Percentiles rank a stretch among this genome's conserved stretches.
Evolutionary conservation across 352 stramenopile species (phyloP).

Genomic region (Lagenidium giganteum): DNA sequence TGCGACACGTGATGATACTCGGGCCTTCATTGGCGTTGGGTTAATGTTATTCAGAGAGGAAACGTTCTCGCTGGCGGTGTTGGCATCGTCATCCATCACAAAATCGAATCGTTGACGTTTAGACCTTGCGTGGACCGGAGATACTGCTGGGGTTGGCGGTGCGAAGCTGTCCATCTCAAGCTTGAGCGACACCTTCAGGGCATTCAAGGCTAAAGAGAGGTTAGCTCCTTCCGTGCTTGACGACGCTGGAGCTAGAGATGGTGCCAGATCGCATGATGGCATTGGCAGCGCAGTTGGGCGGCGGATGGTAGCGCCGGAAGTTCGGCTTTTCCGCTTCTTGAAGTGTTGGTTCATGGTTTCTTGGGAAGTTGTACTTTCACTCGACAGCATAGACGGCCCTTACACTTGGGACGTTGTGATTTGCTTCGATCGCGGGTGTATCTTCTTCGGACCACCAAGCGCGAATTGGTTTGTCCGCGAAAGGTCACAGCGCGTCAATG

Average conservation of each 20-base stretch:
- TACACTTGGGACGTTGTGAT: too few relatives aligned
- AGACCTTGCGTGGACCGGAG: slow-evolving; percentile 29
- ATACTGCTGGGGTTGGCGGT: slow-evolving; percentile 53
- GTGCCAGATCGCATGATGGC: too few relatives aligned
- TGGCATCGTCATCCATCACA: slow-evolving; percentile 11
- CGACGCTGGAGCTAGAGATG: slow-evolving; percentile 1
- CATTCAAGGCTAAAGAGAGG: slow-evolving; percentile 34
- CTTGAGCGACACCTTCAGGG: slow-evolving; percentile 59
- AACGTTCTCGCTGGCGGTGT: slow-evolving; percentile 14
- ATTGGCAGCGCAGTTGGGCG: too few relatives aligned
- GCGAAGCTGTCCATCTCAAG: slow-evolving; percentile 51
- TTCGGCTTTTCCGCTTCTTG: slow-evolving; percentile 49
- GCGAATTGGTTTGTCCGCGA: too few relatives aligned
- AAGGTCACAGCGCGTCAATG: too few relatives aligned
- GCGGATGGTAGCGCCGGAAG: slow-evolving; percentile 7
- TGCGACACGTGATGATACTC: slow-evolving; percentile 46
- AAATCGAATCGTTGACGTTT: slow-evolving; percentile 55
- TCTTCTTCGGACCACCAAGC: too few relatives aligned
- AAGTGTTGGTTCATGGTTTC: slow-evolving; percentile 43
- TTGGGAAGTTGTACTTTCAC: too few relatives aligned
- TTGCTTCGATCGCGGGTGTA: too few relatives aligned
- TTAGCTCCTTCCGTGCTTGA: slow-evolving; percentile 25
- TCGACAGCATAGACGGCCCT: too few relatives aligned
- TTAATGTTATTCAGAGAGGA: slow-evolving; percentile 15
- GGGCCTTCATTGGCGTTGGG: slow-evolving; percentile 20